A percentile compares a stretch with the other conserved stretches of the same genome.
Evolutionary conservation across 768 basidiomycete species (phyloP).

Genomic region (Pleurotus tuoliensis): DNA sequence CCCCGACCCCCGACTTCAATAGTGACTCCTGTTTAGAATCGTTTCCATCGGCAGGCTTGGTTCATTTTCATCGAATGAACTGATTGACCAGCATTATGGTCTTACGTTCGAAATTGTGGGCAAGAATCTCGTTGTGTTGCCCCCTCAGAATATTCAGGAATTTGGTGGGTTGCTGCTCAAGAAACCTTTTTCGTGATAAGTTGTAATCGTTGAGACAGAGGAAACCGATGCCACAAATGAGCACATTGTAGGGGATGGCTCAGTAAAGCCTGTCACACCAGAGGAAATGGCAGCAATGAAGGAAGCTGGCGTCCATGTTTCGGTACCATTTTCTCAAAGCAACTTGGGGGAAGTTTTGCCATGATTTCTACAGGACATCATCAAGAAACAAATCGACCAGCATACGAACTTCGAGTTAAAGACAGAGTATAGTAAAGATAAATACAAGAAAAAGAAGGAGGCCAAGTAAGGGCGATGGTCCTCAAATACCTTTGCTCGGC

Average conservation of each 20-base stretch:
- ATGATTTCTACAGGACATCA: constrained; percentile 69
- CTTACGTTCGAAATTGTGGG: constrained; percentile 82
- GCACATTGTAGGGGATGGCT: constrained; percentile 83
- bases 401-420: constrained; percentile 92
- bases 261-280: constrained; percentile 77
- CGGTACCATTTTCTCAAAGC: constrained; percentile 36
- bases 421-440: constrained; percentile 98
- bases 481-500: not conserved
- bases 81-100: constrained; percentile 83
- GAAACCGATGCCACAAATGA: constrained; percentile 98
- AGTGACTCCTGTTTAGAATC: constrained; percentile 37
- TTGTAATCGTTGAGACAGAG: constrained; percentile 46
- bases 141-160: constrained; percentile 68
- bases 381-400: constrained; percentile 88
- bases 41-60: constrained; percentile 84
- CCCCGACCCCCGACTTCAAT: not conserved
- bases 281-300: constrained; percentile 85
- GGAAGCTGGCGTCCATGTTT: constrained; percentile 75
- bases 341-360: not conserved
- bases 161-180: constrained; percentile 53
- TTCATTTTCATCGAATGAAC: constrained; percentile 70
- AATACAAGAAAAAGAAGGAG: constrained; percentile 95
- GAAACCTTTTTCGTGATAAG: not conserved
- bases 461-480: constrained; percentile 66
- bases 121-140: constrained; percentile 61